Conservation (phyloP, 1,284 basidiomycete species). For the Melanopsichium pennsylvanicum region DNA sequence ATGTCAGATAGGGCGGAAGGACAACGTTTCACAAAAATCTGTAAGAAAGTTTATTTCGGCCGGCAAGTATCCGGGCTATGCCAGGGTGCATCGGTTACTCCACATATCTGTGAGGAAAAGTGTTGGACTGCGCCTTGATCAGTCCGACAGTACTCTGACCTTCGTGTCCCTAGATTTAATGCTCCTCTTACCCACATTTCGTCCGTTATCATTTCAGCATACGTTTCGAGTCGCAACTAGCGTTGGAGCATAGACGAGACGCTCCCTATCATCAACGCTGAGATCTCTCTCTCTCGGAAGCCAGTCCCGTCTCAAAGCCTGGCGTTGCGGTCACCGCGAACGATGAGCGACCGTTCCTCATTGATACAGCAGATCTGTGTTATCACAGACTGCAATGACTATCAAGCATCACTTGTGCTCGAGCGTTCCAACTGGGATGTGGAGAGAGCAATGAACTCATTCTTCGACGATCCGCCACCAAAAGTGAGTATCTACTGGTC, state of each 20-base stretch:
- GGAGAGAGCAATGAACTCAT: conserved; percentile 36
- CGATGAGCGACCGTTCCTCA: conserved; percentile 15
- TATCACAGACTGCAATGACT: conserved; percentile 40
- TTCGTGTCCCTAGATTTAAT: not conserved
- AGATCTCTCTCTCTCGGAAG: not conserved
- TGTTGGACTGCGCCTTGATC: conserved; percentile 21
- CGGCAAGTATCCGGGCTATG: not conserved
- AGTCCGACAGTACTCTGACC: not conserved
- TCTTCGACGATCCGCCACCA: conserved; percentile 46
- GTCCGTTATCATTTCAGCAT: not conserved
- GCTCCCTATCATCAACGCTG: not conserved
- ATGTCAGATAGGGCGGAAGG: too few relatives aligned
- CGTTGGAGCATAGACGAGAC: too few relatives aligned
- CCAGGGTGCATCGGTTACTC: not conserved
- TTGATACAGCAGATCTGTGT: conserved; percentile 32
- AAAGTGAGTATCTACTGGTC: conserved; percentile 16
- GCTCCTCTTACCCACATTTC: too few relatives aligned
- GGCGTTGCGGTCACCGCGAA: not conserved
- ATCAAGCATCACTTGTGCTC: conserved; percentile 24
- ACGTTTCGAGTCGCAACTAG: too few relatives aligned
- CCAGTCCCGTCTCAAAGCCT: too few relatives aligned
- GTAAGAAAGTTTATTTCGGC: not conserved
- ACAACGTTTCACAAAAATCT: too few relatives aligned
- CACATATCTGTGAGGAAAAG: conserved; percentile 6
- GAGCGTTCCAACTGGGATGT: conserved; percentile 30